Conservation (phyloP, 108 stramenopile species). For the Skeletonema menzelii region DNA sequence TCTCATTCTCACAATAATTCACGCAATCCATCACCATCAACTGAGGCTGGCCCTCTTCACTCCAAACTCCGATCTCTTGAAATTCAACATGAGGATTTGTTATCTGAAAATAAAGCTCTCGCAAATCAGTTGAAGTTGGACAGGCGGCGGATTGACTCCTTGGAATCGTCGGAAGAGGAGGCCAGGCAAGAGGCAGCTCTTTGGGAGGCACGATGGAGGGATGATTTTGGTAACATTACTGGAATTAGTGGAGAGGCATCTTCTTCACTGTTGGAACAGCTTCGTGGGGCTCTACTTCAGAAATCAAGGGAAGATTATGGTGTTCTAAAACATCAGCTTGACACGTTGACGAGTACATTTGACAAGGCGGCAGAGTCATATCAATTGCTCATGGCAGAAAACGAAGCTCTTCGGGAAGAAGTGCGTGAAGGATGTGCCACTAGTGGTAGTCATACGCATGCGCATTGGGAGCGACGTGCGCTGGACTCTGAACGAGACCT, state of each 20-base stretch:
- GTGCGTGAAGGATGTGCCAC: not conserved
- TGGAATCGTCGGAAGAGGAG: constrained; percentile 21
- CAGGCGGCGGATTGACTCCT: constrained; percentile 2
- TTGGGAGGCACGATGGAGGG: constrained; percentile 34
- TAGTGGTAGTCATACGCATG: not conserved
- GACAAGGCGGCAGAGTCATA: constrained; percentile 2
- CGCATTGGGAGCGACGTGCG: constrained; percentile 1
- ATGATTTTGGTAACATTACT: constrained; percentile 14
- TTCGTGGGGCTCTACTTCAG: constrained; percentile 24
- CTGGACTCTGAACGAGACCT: not conserved
- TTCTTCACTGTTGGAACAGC: constrained; percentile 5
- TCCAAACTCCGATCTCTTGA: constrained; percentile 14
- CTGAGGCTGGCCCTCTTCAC: constrained; percentile 4
- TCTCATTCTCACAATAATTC: not conserved
- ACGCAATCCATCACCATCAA: not conserved
- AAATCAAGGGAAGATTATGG: constrained; percentile 13
- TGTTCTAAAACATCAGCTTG: constrained; percentile 5
- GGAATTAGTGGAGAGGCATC: not conserved
- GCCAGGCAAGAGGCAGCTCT: constrained; percentile 36
- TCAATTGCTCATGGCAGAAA: constrained; percentile 11
- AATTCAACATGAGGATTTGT: constrained; percentile 18
- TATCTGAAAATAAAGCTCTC: constrained; percentile 8
- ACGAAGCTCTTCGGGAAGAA: constrained; percentile 9
- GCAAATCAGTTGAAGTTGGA: constrained; percentile 1
- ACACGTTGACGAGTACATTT: not conserved